A percentile compares a stretch with the other conserved stretches of the same genome.
phyloP scores from a whole-genome alignment of 2,329 filamentous ascomycete species.

The Verticillium longisporum region DNA sequence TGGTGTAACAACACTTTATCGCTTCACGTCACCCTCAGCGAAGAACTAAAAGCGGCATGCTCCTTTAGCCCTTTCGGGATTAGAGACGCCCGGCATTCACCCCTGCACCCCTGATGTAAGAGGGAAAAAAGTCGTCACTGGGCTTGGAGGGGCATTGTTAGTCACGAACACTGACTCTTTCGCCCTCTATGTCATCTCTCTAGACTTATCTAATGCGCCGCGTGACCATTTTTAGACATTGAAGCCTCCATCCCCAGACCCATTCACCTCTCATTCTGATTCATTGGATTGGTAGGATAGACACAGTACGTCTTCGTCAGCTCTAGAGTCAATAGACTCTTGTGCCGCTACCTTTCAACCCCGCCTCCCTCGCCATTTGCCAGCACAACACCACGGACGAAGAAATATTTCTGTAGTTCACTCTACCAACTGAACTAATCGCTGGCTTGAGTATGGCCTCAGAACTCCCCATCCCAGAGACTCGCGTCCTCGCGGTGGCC shows the following conservation, averaged over 20 bases:
- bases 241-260: background rate
- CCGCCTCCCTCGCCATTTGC: background rate
- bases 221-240: background rate
- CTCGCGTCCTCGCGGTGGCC: conserved; percentile 75
- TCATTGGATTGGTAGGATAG: background rate
- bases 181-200: background rate
- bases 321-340: background rate
- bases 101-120: background rate
- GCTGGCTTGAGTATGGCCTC: conserved; percentile 22
- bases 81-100: no score
- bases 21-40: no score
- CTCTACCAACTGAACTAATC: background rate
- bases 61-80: no score
- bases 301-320: background rate
- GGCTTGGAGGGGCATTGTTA: background rate
- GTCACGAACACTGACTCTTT: background rate
- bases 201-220: background rate
- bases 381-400: background rate
- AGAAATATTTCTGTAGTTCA: background rate
- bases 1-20: no score
- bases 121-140: background rate
- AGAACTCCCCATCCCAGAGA: conserved; percentile 45
- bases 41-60: no score
- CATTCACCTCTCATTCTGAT: background rate
- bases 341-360: background rate